A percentile compares a stretch with the other conserved stretches of the same genome.
These are phyloP conservation scores for Cladosporium sp. DNA, from an alignment of 2,329 filamentous ascomycete genomes.

Conservation along the genomic window DNA sequence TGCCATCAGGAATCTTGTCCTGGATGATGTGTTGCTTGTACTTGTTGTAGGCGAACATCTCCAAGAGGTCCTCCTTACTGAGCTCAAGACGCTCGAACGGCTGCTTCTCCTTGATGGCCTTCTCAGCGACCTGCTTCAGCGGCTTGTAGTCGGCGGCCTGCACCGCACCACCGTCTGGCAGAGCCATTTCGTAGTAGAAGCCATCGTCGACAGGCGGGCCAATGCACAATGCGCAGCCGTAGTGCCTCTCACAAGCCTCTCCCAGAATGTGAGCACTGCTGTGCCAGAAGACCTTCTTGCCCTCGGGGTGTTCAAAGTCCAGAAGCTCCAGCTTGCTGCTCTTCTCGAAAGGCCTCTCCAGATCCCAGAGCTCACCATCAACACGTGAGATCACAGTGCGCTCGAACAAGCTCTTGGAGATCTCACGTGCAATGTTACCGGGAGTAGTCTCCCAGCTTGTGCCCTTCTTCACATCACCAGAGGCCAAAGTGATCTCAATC, in stretches of 20 bases:
- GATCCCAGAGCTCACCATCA: conserved; percentile 85
- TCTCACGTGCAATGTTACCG: conserved; percentile 68
- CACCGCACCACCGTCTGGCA: conserved; percentile 67
- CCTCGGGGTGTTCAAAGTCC: conserved; percentile 70
- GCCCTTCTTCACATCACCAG: conserved; percentile 67
- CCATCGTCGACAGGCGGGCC: conserved; percentile 87
- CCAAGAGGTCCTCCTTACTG: conserved; percentile 83
- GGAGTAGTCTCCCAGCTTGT: conserved; percentile 92
- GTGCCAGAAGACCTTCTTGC: conserved; percentile 97
- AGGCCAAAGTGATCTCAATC: conserved; percentile 69
- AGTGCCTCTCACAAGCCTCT: conserved; percentile 85
- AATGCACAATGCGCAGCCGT: conserved; percentile 87
- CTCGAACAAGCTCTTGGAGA: conserved; percentile 80
- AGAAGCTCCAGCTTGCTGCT: conserved; percentile 81
- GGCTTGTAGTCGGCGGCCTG: conserved; percentile 76
- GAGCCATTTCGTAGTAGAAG: conserved; percentile 97
- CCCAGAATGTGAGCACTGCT: conserved; percentile 94
- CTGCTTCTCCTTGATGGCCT: conserved; percentile 95
- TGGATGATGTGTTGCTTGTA: conserved; percentile 98
- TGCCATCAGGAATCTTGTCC: conserved; percentile 83
- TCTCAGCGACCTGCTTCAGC: conserved; percentile 72
- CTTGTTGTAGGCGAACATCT: conserved; percentile 97
- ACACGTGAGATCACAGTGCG: conserved; percentile 82
- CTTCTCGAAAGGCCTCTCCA: conserved; percentile 83
- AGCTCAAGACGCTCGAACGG: conserved; percentile 85